These are phyloP conservation scores for Alectoria sarmentosa DNA, from an alignment of 495 filamentous ascomycete species.

Conservation along the genomic window DNA sequence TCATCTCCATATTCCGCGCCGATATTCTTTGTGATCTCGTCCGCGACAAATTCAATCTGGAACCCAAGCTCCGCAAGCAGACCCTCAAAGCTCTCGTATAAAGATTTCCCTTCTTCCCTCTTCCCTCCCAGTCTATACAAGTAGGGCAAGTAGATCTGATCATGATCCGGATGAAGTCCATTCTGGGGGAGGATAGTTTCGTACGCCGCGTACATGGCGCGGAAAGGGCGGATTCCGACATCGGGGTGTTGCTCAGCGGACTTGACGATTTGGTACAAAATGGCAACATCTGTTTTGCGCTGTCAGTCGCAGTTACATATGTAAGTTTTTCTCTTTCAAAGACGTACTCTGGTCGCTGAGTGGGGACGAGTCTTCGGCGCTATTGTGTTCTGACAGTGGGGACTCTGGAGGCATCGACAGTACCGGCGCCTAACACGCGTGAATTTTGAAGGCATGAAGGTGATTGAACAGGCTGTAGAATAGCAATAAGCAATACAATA, in stretches of 20 bases:
- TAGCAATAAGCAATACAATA: slow-evolving; percentile 2
- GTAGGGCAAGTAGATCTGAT: slow-evolving; percentile 67
- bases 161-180: slow-evolving; percentile 62
- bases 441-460: slow-evolving; percentile 46
- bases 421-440: slow-evolving; percentile 46
- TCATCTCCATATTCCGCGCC: slow-evolving; percentile 16
- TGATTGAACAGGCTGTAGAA: slow-evolving; percentile 18
- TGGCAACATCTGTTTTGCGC: slow-evolving; percentile 56
- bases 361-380: slow-evolving; percentile 42
- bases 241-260: slow-evolving; percentile 60
- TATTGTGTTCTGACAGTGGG: slow-evolving; percentile 40
- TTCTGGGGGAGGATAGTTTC: slow-evolving; percentile 60
- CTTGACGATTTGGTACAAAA: slow-evolving; percentile 69
- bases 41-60: slow-evolving; percentile 52
- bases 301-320: slow-evolving; percentile 22
- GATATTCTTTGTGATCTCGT: slow-evolving; percentile 27
- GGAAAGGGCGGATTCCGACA: slow-evolving; percentile 58
- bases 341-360: slow-evolving; percentile 59
- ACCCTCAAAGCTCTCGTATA: slow-evolving; percentile 61
- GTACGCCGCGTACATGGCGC: slow-evolving; percentile 75
- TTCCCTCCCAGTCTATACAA: slow-evolving; percentile 72
- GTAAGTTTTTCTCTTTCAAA: no score
- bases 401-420: slow-evolving; percentile 54
- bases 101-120: slow-evolving; percentile 36
- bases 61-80: slow-evolving; percentile 60